Base-by-base conservation (phyloP, 2,329 filamentous ascomycete species). In the Colletotrichum magnum region DNA sequence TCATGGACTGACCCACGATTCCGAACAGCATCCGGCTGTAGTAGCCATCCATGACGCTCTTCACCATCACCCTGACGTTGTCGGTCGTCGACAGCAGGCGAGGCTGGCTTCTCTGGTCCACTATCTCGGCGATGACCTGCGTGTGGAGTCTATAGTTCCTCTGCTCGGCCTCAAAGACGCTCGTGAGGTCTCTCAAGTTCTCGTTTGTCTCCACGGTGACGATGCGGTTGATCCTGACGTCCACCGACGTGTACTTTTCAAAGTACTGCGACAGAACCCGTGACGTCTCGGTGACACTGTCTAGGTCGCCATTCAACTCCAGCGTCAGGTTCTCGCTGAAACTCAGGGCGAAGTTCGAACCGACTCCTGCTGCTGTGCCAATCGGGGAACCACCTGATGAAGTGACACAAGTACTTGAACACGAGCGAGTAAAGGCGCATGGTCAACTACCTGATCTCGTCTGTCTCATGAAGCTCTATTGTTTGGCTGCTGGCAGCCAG, bases 391-490 rank as follows among this genome's bases (percentile, higher is more conserved):
- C 72, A 73, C 4, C 56, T 68, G 68, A 73, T 71, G 59, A 71
- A 73, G 18, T 67, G 65, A n/a, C 24, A 54, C 10, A 73, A 59
- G 39, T 73, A 73, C 3, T 50, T 26, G 28, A 73, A 73, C 21
- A 73, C 58, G 5, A 69, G 61, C 10, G 64, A 51, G 28, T 73
- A 72, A 6, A 73, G 54, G 4, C 72, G 64, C 72, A 73, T 72
- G 2, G 63, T 53, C 5, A 71, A 51, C 52, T 69, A 68, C 32
- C 69, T 36, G 3, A 71, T 9, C 6, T 39, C 21, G 1, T 65
- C 53, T 1, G 60, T 63, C n/a, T 67, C 47, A 48, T 18, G 18
- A 18, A 18, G 18, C 18, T 18, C 18, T 18, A 18, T 18, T 18
- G 18, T 18, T 18, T 18, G 18, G 18, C 18, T 18, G 18, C 18